Conservation (phyloP, 768 basidiomycete genomes). For the Chalciporus chontae region DNA sequence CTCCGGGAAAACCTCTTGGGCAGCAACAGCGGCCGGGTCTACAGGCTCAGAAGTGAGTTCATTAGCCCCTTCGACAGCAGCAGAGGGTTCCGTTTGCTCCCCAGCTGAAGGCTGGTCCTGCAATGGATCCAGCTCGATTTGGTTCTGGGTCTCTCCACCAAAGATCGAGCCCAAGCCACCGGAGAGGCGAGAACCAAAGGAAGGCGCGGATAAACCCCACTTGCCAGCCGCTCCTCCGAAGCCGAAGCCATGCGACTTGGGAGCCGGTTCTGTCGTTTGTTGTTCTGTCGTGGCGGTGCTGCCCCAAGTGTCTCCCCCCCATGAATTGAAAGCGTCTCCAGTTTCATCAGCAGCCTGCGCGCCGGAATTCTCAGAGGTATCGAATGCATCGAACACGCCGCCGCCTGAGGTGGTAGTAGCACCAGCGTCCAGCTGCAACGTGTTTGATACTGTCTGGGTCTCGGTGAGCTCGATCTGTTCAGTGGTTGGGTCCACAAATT, state of each 20-base stretch:
- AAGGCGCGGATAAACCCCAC: neutral
- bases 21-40: neutral
- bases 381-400: neutral
- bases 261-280: neutral
- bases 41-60: neutral
- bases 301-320: too few relatives aligned
- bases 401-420: neutral
- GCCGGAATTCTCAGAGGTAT: neutral
- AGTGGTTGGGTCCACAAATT: conserved; percentile 1
- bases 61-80: neutral
- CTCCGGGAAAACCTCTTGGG: neutral
- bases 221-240: neutral
- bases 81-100: neutral
- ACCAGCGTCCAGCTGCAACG: neutral
- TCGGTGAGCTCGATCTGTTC: conserved; percentile 13
- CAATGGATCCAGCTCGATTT: neutral
- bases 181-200: neutral
- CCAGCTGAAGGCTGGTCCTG: neutral
- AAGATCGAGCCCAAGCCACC: conserved; percentile 1
- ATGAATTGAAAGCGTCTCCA: too few relatives aligned
- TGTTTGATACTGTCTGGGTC: conserved; percentile 5
- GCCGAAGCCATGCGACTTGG: conserved; percentile 5
- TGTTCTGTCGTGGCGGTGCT: too few relatives aligned
- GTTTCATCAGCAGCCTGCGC: neutral
- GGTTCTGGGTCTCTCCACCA: neutral